Base-by-base conservation (phyloP, 1,284 basidiomycete species). In the Vanrija sp. region DNA sequence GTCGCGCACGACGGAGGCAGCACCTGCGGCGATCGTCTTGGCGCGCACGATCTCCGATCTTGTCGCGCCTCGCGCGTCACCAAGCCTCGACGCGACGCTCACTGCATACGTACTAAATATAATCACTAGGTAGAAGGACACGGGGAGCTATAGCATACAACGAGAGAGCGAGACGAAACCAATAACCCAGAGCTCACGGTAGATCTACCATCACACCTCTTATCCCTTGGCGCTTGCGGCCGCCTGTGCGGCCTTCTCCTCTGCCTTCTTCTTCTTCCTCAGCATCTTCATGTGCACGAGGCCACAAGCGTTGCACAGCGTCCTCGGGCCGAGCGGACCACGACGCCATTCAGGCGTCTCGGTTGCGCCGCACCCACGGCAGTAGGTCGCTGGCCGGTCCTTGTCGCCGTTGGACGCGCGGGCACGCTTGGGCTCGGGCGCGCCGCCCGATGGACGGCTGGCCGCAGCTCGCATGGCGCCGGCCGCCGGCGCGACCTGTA, bases 291-390 rank as follows among this genome's bases (percentile, higher is more conserved):
- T 71, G 54, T 73, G 69, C 14, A 73, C 71, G 41, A 73, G 57
- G 25, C 71, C 75, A 58, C 75, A 76, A 48, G 75, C 75, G 55
- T 75, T 75, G 51, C 75, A 76, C 51, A 76, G 53, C 1, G 75
- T 76, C 45, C 75, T 63, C 2, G 75, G 75, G 8, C 75, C 75
- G 49, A 75, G 62, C 6, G 75, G 75, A 3, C 75, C 75, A 43
- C 72, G 65, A 25, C 75, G 61, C 75, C 75, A 76, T 56, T 76
- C 75, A 6, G 75, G 75, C 25, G 75, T 76, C 54, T 75, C 73
- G 4, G 72, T 76, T 16, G 72, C 71, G 16, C 69, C 69, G 47
- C 75, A 76, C 3, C 72, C 72, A 10, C 73, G 51, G 57, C 75
- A 76, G 35, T 59, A 65, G 1, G 70, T 65, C 2, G 61, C 46